Evolutionary conservation across 805 yeast species (phyloP).

Genomic region (Saccharomycopsis fermentans): DNA sequence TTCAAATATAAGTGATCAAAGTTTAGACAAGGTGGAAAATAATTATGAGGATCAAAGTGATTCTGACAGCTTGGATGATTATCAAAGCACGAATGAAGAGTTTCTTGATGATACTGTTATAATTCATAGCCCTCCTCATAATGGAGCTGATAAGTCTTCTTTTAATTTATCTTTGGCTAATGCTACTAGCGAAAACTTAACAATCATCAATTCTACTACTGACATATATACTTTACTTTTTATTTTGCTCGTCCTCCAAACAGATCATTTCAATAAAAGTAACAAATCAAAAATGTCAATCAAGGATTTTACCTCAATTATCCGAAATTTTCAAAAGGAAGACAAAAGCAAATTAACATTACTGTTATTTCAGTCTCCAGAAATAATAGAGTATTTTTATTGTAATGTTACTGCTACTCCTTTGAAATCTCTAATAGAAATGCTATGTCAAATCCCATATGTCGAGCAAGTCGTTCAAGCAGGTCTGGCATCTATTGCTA

Average conservation of each 20-base stretch:
- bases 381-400: constrained; percentile 45
- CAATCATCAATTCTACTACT: constrained; percentile 26
- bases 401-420: constrained; percentile 58
- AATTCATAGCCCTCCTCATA: constrained; percentile 1
- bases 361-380: constrained; percentile 26
- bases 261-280: constrained; percentile 60
- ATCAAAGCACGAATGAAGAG: not conserved
- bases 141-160: not conserved
- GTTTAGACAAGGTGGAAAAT: constrained; percentile 12
- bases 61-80: not conserved
- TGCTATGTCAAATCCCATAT: constrained; percentile 7
- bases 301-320: constrained; percentile 46
- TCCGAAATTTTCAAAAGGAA: constrained; percentile 25
- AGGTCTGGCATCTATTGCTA: not conserved
- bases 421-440: constrained; percentile 38
- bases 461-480: not conserved
- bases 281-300: constrained; percentile 61
- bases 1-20: not conserved
- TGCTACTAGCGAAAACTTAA: not conserved
- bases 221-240: constrained; percentile 54
- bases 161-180: not conserved
- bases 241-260: constrained; percentile 61
- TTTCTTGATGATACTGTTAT: constrained; percentile 4
- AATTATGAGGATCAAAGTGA: not conserved
- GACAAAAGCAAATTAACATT: constrained; percentile 1